Evolutionary conservation across 108 stramenopile species (phyloP), one percentile per base, ranked within the genome.

Genomic region (Fragilaria radians): DNA sequence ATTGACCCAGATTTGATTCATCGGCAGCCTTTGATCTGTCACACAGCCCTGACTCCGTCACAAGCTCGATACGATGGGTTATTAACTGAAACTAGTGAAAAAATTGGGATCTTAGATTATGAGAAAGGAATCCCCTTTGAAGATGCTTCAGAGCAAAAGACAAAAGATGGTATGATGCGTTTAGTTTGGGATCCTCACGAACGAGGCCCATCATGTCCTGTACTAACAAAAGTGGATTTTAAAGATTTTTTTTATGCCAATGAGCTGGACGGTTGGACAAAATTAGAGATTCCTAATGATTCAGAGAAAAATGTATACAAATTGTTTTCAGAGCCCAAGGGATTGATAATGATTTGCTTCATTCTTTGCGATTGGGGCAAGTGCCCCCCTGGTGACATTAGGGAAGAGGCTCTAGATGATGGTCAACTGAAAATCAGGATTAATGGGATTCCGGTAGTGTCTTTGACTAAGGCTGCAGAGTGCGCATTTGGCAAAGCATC

Each of bases 41-140:
- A 71, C 2, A 76, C 79, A 18, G 74, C 52, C n/a, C 51, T 67
- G 25, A n/a, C 70, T 4, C 79, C 79, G 28, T 55, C 79, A 1
- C 31, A 76, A 57, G 62, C 59, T 28, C 66, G 79, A 54, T 72
- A 69, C 42, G 19, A 47, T 1, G 79, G 79, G 14, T 29, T 69
- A 21, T 28, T 68, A 2, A 76, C 70, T 1, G 63, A 72, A 9
- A 62, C 51, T 2, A 17, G 32, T 34, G 31, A 59, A 18, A 11
- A 25, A 2, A 25, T 27, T 3, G 46, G 23, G 4, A 24, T 57
- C 22, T 4, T 5, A 18, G 19, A 47, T 48, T 65, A 65, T 27
- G 57, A 57, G 5, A 25, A 32, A 17, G 63, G 63, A 36, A 45
- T 63, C 29, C 22, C 62, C 48, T 23, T 52, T 54, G 33, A 59